These are phyloP conservation scores for Rosa lucieae DNA, from an alignment of 306 rosid species.

Conservation along the genomic window DNA sequence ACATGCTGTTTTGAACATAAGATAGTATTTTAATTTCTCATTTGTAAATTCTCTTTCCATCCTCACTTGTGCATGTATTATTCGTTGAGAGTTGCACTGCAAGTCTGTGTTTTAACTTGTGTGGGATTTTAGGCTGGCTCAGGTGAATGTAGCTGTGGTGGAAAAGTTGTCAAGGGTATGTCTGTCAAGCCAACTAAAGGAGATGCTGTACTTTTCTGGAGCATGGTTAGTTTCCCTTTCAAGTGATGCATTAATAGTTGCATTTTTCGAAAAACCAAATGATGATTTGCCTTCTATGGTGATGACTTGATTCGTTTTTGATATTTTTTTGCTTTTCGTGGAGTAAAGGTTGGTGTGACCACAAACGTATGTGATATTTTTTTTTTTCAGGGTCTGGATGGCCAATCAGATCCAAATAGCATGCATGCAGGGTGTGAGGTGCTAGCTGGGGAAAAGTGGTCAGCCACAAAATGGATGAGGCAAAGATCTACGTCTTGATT, in stretches of 20 bases:
- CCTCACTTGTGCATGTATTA: background rate
- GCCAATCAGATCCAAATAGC: slow-evolving; percentile 53
- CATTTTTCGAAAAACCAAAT: background rate
- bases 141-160: slow-evolving; percentile 88
- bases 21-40: background rate
- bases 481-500: slow-evolving; percentile 37
- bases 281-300: background rate
- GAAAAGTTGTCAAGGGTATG: slow-evolving; percentile 63
- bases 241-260: background rate
- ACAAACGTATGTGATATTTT: too few relatives aligned
- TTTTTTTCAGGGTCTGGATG: slow-evolving; percentile 46
- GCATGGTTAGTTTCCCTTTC: slow-evolving; percentile 71
- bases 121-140: slow-evolving; percentile 71
- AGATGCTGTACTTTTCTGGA: slow-evolving; percentile 96
- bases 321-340: background rate
- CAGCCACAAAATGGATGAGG: slow-evolving; percentile 73
- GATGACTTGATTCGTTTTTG: background rate
- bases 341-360: background rate
- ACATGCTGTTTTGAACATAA: background rate
- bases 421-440: slow-evolving; percentile 62
- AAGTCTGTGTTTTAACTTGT: slow-evolving; percentile 2
- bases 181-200: slow-evolving; percentile 84
- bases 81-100: background rate
- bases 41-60: slow-evolving; percentile 4
- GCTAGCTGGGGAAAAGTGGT: slow-evolving; percentile 55